Percentiles rank a stretch among this genome's conserved stretches.
Conservation (phyloP, 2,329 filamentous ascomycete species). For the Fusarium armeniacum region DNA sequence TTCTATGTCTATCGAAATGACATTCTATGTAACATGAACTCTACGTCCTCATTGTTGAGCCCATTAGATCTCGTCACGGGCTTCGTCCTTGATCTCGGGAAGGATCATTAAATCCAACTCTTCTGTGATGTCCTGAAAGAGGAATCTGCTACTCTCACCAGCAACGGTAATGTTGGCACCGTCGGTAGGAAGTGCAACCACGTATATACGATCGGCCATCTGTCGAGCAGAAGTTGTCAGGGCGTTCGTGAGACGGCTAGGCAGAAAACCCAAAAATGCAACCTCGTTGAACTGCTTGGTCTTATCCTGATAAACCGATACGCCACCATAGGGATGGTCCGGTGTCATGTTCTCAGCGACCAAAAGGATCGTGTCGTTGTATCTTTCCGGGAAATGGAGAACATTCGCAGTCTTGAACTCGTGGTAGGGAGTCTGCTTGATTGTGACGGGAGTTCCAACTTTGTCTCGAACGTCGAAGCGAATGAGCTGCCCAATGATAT, state of each 20-base stretch:
- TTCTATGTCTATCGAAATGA: not conserved
- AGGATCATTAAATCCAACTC: not conserved
- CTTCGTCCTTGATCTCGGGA: not conserved
- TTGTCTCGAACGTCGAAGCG: not conserved
- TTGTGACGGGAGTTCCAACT: not conserved
- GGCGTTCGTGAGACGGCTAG: not conserved
- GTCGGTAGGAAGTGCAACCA: not conserved
- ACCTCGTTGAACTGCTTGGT: not conserved
- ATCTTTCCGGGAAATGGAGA: not conserved
- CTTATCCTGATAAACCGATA: not conserved
- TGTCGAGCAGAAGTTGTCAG: not conserved
- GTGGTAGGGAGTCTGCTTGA: conserved; percentile 2
- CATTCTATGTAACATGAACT: not conserved
- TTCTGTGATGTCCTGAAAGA: not conserved
- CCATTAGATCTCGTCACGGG: not conserved
- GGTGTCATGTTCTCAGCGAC: conserved; percentile 1
- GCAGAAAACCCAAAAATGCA: not conserved
- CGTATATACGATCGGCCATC: not conserved
- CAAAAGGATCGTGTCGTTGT: not conserved
- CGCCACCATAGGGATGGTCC: not conserved
- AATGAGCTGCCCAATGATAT: not conserved
- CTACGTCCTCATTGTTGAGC: too few relatives aligned
- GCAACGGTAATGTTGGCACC: conserved; percentile 1
- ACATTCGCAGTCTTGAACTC: conserved; percentile 1
- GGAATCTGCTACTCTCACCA: not conserved